These are phyloP conservation scores for Gossypioides kirkii DNA, from an alignment of 345 rosid genomes.

Conservation along the genomic window DNA sequence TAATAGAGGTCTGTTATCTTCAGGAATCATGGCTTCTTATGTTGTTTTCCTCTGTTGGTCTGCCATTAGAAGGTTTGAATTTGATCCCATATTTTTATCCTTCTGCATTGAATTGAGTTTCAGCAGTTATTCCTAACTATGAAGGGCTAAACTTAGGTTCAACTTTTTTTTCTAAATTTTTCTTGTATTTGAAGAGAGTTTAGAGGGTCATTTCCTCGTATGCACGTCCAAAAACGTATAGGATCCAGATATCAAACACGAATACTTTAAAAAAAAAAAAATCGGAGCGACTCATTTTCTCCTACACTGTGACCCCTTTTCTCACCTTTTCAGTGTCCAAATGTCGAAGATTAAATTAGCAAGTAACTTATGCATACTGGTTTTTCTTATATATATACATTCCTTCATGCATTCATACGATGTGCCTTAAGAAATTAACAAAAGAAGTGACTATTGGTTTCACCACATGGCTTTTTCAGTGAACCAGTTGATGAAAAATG, in stretches of 20 bases:
- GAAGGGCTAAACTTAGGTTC: too few relatives aligned
- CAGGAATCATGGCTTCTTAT: slow-evolving; percentile 89
- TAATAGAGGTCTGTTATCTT: slow-evolving; percentile 66
- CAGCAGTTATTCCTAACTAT: background rate
- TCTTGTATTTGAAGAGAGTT: too few relatives aligned
- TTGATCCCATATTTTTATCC: background rate
- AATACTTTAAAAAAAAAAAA: too few relatives aligned
- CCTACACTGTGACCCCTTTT: background rate
- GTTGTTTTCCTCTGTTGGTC: slow-evolving; percentile 92
- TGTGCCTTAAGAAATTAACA: background rate
- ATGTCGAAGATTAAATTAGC: background rate
- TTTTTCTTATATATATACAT: background rate
- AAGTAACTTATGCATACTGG: background rate
- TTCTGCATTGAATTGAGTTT: background rate
- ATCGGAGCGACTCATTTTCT: too few relatives aligned
- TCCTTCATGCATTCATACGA: background rate
- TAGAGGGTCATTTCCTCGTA: too few relatives aligned
- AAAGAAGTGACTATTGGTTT: slow-evolving; percentile 5
- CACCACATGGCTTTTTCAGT: slow-evolving; percentile 35
- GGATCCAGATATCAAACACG: too few relatives aligned
- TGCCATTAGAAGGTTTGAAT: slow-evolving; percentile 78
- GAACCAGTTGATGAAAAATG: slow-evolving; percentile 62
- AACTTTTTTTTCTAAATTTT: too few relatives aligned
- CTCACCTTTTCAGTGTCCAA: background rate
- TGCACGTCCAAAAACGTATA: too few relatives aligned